phyloP scores from a whole-genome alignment of 768 basidiomycete genomes.

The Phaeotremella skinneri region DNA sequence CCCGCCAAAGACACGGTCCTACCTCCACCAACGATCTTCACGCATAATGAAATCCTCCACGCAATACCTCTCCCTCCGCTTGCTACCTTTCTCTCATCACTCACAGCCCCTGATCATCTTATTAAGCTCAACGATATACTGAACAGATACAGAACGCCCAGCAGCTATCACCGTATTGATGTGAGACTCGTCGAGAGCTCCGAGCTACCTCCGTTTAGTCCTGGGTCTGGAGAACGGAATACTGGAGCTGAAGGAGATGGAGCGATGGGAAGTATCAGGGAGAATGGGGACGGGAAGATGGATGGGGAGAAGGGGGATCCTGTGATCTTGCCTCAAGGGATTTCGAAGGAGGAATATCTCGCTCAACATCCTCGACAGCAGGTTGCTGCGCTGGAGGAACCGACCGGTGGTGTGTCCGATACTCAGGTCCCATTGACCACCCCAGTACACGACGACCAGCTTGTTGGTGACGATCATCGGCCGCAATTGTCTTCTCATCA shows the following conservation, averaged over 20 bases:
- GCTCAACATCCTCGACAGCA: not conserved
- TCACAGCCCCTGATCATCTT: constrained; percentile 27
- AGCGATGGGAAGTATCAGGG: constrained; percentile 6
- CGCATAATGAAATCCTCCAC: constrained; percentile 34
- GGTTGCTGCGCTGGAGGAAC: not conserved
- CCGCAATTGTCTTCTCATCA: not conserved
- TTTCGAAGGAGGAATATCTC: constrained; percentile 6
- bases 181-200: constrained; percentile 31
- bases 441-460: constrained; percentile 3
- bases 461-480: too few relatives aligned
- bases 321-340: constrained; percentile 8
- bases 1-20: constrained; percentile 4
- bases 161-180: constrained; percentile 38
- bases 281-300: not conserved
- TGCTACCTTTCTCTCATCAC: constrained; percentile 27
- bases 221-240: constrained; percentile 3
- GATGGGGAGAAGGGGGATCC: constrained; percentile 13
- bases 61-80: constrained; percentile 35
- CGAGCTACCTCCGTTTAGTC: constrained; percentile 27
- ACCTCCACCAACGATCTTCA: constrained; percentile 30
- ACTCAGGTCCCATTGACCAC: not conserved
- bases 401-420: not conserved
- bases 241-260: constrained; percentile 3
- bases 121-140: constrained; percentile 36
- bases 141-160: constrained; percentile 32